Evolutionary conservation across 148 eudicot species (phyloP).

Genomic region (Gaultheria prostrata): DNA sequence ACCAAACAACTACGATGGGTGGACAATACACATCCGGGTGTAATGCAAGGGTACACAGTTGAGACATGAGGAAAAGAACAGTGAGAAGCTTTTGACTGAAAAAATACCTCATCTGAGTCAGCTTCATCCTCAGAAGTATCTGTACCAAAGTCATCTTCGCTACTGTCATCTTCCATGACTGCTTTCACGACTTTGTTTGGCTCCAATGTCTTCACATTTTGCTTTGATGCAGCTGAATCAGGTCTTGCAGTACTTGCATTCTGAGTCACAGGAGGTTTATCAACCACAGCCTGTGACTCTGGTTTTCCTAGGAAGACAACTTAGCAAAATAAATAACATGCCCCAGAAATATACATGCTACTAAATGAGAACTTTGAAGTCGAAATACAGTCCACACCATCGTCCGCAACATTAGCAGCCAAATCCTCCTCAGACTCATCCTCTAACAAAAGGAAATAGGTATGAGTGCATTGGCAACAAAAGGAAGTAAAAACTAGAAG

Average conservation of each 20-base stretch:
- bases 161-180: conserved; percentile 32
- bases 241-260: conserved; percentile 31
- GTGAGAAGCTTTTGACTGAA: not conserved
- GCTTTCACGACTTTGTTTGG: conserved; percentile 41
- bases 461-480: conserved; percentile 7
- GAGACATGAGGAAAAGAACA: not conserved
- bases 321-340: not conserved
- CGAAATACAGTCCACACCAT: conserved; percentile 24
- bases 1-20: not conserved
- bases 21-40: not conserved
- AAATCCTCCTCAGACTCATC: conserved; percentile 40
- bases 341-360: not conserved
- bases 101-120: conserved; percentile 49
- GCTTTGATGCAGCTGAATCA: conserved; percentile 40
- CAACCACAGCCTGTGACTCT: conserved; percentile 22
- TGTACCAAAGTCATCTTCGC: conserved; percentile 31
- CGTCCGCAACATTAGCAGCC: conserved; percentile 22
- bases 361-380: not conserved
- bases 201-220: conserved; percentile 57
- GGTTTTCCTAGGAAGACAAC: conserved; percentile 32
- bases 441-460: not conserved
- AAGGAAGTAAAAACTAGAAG: conserved; percentile 3
- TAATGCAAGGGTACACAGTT: not conserved
- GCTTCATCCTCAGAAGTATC: conserved; percentile 33
- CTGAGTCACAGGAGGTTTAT: conserved; percentile 28